Conservation (phyloP, 2,329 filamentous ascomycete species). For the Cercospora nicotianae region DNA sequence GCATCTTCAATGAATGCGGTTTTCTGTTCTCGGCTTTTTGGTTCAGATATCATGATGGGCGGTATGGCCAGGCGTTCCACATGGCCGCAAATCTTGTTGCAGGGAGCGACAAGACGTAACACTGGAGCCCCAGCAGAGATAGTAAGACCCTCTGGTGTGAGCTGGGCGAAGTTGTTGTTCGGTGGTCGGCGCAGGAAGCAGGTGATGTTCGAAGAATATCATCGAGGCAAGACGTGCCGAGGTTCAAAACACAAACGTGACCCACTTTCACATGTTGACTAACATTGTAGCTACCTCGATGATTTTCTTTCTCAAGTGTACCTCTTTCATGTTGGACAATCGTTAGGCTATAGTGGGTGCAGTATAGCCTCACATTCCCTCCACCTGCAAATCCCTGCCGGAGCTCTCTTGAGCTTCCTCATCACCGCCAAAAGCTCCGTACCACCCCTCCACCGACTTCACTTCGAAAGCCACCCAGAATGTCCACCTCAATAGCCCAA, state of each 20-base stretch:
- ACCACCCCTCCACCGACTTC: neutral
- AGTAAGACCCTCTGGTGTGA: neutral
- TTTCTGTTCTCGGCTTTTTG: too few species aligned
- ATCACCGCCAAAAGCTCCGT: neutral
- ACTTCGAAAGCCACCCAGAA: neutral
- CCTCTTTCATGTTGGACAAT: neutral
- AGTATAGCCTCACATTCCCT: neutral
- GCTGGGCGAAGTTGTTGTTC: neutral
- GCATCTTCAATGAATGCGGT: too few species aligned
- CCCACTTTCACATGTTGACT: neutral
- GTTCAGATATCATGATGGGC: too few species aligned
- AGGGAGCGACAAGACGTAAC: neutral
- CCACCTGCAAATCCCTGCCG: neutral
- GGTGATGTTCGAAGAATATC: neutral
- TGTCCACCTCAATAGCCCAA: conserved; percentile 7
- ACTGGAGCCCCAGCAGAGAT: too few species aligned
- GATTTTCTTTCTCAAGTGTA: neutral
- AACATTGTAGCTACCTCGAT: neutral
- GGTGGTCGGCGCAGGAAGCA: neutral
- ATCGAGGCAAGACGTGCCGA: neutral
- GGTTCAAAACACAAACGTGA: neutral
- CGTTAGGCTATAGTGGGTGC: neutral
- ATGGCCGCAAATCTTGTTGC: neutral
- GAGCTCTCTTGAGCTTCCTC: neutral
- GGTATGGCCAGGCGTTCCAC: too few species aligned